Base-by-base conservation (phyloP, 495 filamentous ascomycete species). In the Pyrenopolyporus hunteri region DNA sequence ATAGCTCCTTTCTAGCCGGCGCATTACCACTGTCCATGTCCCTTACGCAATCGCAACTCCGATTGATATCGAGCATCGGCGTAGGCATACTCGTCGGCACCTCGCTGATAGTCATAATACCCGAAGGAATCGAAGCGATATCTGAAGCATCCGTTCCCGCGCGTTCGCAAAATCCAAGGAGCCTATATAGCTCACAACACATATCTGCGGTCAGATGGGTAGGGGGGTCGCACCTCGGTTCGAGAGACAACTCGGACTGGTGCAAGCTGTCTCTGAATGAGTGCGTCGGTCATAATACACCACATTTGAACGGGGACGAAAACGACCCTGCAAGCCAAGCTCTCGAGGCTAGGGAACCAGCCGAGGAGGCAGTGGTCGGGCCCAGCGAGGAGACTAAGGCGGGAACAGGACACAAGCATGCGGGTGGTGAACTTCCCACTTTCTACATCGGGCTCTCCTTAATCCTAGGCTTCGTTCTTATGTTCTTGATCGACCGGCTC, bases 41-140 rank as follows among this genome's bases (percentile, higher is more conserved):
- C 46, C 83, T 98, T 10, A 92, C 94, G n/a, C 87, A 87, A 56
- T 90, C 91, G 29, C 91, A 96, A 70, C 79, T 97, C 19, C 86
- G 94, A 68, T 73, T 97, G 29, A 90, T 98, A 72, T 92, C 92
- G 8, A 91, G 92, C 16, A 85, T 98, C 70, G 94, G 94, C 25
- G 91, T 97, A 78, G 94, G 94, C 33, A 88, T 98, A 11, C 80
- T 98, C 6, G 92, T 98, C 16, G 94, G 94, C 29, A 98, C 93
- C 28, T 91, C 92, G 6, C 82, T 98, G 63, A 92, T 98, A 52
- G 91, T 98, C 2, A 98, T 98, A 70, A 96, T 98, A 68, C 94
- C 94, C 0, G 94, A 98, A 73, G 94, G 94, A 11, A 86, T 98
- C 43, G 94, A 97, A 68, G 94, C 94, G 5, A 78, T 97, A 43